Evolutionary conservation across 208 protist species (phyloP).

Genomic region (Acanthamoeba healyi): DNA sequence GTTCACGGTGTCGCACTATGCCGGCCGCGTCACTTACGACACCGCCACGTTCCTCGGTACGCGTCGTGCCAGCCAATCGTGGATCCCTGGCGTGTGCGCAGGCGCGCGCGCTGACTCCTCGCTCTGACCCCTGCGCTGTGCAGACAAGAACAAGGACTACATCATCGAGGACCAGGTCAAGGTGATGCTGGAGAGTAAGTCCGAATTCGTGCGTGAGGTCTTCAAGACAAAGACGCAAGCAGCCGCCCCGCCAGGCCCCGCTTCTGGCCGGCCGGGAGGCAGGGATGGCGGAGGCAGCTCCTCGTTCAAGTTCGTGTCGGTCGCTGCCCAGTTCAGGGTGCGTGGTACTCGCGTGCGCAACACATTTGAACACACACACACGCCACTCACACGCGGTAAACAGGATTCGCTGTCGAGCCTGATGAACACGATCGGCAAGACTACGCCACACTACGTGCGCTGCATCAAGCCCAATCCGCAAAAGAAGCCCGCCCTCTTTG

Average conservation of each 20-base stretch:
- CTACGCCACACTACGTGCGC: conserved; percentile 90
- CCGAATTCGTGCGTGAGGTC: conserved; percentile 34
- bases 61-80: no score
- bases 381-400: no score
- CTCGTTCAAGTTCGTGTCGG: conserved; percentile 2
- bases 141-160: conserved; percentile 86
- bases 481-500: conserved; percentile 85
- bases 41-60: conserved; percentile 87
- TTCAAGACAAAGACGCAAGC: neutral
- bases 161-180: conserved; percentile 81
- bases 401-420: no score
- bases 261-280: neutral
- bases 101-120: no score
- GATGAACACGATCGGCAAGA: no score
- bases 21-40: conserved; percentile 79
- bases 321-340: conserved; percentile 33
- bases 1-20: conserved; percentile 65
- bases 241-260: neutral
- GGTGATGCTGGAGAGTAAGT: conserved; percentile 54
- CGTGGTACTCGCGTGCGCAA: neutral
- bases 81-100: no score
- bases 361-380: no score
- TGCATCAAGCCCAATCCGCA: conserved; percentile 92
- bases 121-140: neutral
- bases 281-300: neutral